Conservation (phyloP, 805 yeast species). For the Blastobotrys robertii region DNA sequence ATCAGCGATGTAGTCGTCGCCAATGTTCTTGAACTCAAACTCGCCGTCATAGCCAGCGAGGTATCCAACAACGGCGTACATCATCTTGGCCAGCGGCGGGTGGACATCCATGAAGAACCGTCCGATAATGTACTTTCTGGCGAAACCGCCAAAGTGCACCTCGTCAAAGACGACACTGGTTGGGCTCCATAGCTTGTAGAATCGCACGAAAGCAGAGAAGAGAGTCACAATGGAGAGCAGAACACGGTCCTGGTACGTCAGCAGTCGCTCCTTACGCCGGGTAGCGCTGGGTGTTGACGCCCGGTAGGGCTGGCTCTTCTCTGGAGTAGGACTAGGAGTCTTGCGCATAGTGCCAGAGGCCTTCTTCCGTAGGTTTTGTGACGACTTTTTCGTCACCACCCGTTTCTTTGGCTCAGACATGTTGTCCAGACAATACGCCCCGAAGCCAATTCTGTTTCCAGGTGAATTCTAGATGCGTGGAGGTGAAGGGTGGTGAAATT, state of each 20-base stretch:
- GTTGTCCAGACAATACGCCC: too few relatives aligned
- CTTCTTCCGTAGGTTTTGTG: too few relatives aligned
- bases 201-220: constrained; percentile 50
- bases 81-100: constrained; percentile 59
- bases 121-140: constrained; percentile 62
- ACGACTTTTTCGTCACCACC: too few relatives aligned
- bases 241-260: constrained; percentile 12
- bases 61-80: constrained; percentile 45
- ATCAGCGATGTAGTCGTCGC: constrained; percentile 32
- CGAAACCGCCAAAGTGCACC: constrained; percentile 93
- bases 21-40: constrained; percentile 36
- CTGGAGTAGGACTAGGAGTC: too few relatives aligned
- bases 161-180: constrained; percentile 81
- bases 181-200: constrained; percentile 54
- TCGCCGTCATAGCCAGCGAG: constrained; percentile 44
- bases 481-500: too few relatives aligned
- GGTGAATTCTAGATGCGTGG: too few relatives aligned
- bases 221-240: constrained; percentile 32
- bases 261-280: constrained; percentile 18
- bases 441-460: too few relatives aligned
- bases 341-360: too few relatives aligned
- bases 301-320: constrained; percentile 14
- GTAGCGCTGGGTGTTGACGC: constrained; percentile 18
- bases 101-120: constrained; percentile 60
- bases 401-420: too few relatives aligned